These are phyloP conservation scores for Albatrellus ellisii DNA, from an alignment of 768 basidiomycete genomes.

Conservation along the genomic window DNA sequence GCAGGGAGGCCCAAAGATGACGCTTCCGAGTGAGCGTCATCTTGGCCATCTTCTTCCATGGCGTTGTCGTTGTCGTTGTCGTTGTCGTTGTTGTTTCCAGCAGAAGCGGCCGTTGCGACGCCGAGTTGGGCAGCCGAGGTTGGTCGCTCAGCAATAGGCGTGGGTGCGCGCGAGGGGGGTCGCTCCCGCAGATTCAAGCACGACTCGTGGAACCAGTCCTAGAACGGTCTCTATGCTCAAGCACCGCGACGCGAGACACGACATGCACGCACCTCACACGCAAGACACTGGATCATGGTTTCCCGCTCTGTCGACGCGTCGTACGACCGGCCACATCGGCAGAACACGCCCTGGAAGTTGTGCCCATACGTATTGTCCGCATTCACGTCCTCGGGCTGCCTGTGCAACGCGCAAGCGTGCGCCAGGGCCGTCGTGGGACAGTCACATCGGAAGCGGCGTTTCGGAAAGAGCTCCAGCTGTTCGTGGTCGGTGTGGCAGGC, in stretches of 20 bases:
- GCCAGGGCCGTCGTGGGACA: constrained; percentile 58
- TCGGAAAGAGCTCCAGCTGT: constrained; percentile 80
- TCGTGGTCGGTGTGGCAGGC: constrained; percentile 83
- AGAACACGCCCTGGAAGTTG: constrained; percentile 63
- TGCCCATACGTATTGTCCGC: constrained; percentile 50
- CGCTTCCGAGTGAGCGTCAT: constrained; percentile 43
- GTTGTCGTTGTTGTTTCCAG: no score
- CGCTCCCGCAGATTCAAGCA: constrained; percentile 70
- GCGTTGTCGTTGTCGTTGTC: no score
- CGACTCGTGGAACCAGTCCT: constrained; percentile 92
- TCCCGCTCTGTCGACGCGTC: constrained; percentile 62
- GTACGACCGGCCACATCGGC: constrained; percentile 61
- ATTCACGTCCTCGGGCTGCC: constrained; percentile 39
- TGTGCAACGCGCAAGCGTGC: constrained; percentile 54
- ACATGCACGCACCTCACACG: constrained; percentile 54
- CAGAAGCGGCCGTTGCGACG: no score
- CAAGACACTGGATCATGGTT: constrained; percentile 82
- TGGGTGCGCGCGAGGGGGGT: constrained; percentile 34
- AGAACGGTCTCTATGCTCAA: constrained; percentile 1
- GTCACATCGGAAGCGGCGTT: constrained; percentile 73
- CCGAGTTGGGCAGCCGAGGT: no score
- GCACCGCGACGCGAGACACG: constrained; percentile 1
- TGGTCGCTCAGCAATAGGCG: constrained; percentile 15
- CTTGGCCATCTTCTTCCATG: constrained; percentile 7
- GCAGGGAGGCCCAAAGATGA: constrained; percentile 57